phyloP scores from a whole-genome alignment of 2,329 filamentous ascomycete species.

The Talaromyces atroroseus region DNA sequence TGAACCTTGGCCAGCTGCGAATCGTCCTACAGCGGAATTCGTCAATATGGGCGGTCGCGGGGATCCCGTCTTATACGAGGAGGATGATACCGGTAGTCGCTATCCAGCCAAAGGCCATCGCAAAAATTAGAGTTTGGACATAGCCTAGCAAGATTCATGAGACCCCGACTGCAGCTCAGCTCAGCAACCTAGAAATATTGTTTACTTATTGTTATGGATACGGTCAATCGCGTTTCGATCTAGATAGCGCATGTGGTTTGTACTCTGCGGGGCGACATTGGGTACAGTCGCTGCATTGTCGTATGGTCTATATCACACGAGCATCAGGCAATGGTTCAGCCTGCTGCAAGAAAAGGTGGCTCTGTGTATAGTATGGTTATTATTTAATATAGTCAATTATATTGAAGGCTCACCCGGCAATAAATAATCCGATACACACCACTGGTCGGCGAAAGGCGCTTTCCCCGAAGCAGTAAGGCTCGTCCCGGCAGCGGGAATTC shows the following conservation, averaged over 20 bases:
- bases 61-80: constrained; percentile 69
- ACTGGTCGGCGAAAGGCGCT: background rate
- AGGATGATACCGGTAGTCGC: constrained; percentile 46
- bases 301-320: background rate
- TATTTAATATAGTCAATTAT: background rate
- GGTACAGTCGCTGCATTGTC: background rate
- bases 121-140: background rate
- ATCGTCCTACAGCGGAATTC: constrained; percentile 68
- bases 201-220: background rate
- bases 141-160: background rate
- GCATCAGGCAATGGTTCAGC: background rate
- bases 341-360: background rate
- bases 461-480: too few species aligned
- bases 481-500: background rate
- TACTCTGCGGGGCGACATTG: background rate
- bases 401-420: background rate
- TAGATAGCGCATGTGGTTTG: background rate
- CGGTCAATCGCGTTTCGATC: background rate
- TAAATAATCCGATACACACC: background rate
- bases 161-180: background rate
- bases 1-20: constrained; percentile 63
- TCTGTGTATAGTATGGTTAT: background rate
- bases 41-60: constrained; percentile 80
- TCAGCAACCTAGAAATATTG: too few species aligned
- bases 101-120: constrained; percentile 21